Evolutionary conservation across 345 rosid species (phyloP), one percentile per base, ranked within the genome.

Genomic region (Populus deltoides): DNA sequence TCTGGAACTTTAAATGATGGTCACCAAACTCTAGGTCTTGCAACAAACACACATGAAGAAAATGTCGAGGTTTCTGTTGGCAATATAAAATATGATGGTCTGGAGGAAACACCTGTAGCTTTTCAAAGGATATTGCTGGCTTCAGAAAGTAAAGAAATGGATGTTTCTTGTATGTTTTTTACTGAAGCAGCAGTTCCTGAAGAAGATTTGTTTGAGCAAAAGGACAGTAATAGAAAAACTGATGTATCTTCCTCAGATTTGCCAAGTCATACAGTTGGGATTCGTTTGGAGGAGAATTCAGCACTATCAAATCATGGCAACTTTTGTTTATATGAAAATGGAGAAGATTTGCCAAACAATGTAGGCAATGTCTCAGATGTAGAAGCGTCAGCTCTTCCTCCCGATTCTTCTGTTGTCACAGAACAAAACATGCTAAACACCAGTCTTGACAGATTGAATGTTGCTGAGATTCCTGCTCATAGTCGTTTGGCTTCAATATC

Each of bases 1-100:
- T 88, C 93, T 66, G 92, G 90, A 77, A 78, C 85, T 80, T 89
- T 92, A 76, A 85, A 79, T 79, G 83, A 85, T 66, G 66, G 83
- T 79, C 78, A 80, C 84, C 93, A 86, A 74, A 86, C 88, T 78
- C 81, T 80, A 65, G 89, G 92, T 86, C 86, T 82, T 79, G 87
- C 82, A 77, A 77, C 87, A 25, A 85, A 81, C 49, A 65, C 74
- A 27, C 77, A 70, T 73, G 93, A 87, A 53, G 86, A 79, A 63
- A 83, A 77, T 76, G 82, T 63, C 73, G 90, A 86, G 84, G 78
- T 70, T 59, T 77, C 67, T 77, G 83, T 70, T 81, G 74, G 78
- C 47, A 79, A 72, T 78, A 78, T 82, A 77, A 82, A 79, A 68
- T 57, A 61, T 71, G 86, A 83, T 47, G 84, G 75, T n/a, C 84